A percentile compares a stretch with the other conserved stretches of the same genome.
Evolutionary conservation across 2,329 filamentous ascomycete genomes (phyloP).

Genomic region (Calonectria henricotiae): DNA sequence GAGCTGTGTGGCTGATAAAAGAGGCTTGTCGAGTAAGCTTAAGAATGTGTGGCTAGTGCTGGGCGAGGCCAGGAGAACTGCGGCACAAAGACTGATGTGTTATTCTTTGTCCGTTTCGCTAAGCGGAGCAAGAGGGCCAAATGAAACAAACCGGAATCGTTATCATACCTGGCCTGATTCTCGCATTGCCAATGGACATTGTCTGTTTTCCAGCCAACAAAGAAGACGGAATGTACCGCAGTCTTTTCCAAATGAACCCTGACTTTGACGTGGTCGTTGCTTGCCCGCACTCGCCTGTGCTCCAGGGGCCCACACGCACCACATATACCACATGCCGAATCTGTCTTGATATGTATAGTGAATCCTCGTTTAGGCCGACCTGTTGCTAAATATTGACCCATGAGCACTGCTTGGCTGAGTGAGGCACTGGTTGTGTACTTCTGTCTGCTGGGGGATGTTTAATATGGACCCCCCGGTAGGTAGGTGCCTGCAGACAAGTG

Average conservation of each 20-base stretch:
- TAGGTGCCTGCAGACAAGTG: conserved; percentile 36
- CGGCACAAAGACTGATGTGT: neutral
- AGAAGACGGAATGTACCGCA: conserved; percentile 21
- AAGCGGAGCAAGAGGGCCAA: neutral
- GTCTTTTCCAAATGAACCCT: conserved; percentile 18
- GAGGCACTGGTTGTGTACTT: neutral
- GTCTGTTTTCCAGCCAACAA: neutral
- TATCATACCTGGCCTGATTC: neutral
- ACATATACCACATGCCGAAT: neutral
- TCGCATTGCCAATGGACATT: neutral
- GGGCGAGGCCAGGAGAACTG: neutral
- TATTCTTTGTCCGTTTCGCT: too few relatives aligned
- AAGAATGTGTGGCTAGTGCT: conserved; percentile 26
- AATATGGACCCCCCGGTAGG: neutral
- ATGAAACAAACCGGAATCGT: neutral
- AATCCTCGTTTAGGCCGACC: neutral
- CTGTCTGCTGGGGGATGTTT: conserved; percentile 1
- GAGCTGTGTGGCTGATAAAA: conserved; percentile 6
- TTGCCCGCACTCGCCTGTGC: neutral
- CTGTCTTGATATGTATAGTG: neutral
- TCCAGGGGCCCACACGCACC: neutral
- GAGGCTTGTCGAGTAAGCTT: conserved; percentile 22
- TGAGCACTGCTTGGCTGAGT: neutral
- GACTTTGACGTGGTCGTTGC: conserved; percentile 8
- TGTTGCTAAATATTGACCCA: neutral